These are phyloP conservation scores for Phalaenopsis hybrid DNA, from an alignment of 116 monocot genomes.

Conservation along the genomic window DNA sequence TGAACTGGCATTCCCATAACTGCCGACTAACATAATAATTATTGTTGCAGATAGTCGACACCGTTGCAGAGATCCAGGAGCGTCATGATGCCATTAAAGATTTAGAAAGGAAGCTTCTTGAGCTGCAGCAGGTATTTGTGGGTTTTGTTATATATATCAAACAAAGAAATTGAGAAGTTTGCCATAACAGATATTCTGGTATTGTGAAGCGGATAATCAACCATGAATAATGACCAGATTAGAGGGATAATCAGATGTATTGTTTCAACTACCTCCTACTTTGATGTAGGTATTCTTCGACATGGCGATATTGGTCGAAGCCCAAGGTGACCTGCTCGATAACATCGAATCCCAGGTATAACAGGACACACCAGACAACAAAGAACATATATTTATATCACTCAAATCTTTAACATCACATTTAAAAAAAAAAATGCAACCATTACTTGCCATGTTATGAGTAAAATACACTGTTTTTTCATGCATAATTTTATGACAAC, in stretches of 20 bases:
- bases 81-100: slow-evolving; percentile 82
- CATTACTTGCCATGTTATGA: no score
- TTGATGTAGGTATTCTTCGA: slow-evolving; percentile 44
- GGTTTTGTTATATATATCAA: background rate
- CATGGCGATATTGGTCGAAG: slow-evolving; percentile 53
- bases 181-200: background rate
- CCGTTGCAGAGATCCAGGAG: slow-evolving; percentile 86
- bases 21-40: background rate
- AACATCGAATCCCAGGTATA: slow-evolving; percentile 48
- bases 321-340: slow-evolving; percentile 57
- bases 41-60: slow-evolving; percentile 52
- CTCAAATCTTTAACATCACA: no score
- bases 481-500: no score
- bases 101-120: slow-evolving; percentile 88
- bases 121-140: slow-evolving; percentile 91
- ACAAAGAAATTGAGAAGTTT: background rate
- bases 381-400: no score
- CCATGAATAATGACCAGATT: no score
- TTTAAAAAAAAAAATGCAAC: no score
- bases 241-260: no score
- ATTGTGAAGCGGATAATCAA: background rate
- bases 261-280: background rate
- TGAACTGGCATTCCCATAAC: background rate
- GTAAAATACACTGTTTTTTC: no score
- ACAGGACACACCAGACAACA: no score